Conservation (phyloP, 768 basidiomycete genomes). For the Suillus variegatus region DNA sequence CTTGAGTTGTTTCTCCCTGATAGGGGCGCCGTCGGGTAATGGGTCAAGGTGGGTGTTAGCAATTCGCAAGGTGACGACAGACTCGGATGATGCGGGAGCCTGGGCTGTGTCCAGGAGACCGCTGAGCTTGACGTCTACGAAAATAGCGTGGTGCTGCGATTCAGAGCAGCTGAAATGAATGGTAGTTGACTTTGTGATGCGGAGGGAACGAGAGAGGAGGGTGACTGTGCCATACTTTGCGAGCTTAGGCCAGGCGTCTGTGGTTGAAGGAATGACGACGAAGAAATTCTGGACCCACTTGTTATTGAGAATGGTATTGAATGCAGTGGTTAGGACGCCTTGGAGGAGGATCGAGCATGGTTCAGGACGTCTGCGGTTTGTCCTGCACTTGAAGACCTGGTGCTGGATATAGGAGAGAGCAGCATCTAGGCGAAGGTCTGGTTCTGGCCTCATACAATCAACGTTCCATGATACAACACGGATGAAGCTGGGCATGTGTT, state of each 20-base stretch:
- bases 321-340: constrained; percentile 50
- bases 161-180: constrained; percentile 47
- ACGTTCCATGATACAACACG: constrained; percentile 68
- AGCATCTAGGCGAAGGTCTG: constrained; percentile 40
- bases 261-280: constrained; percentile 48
- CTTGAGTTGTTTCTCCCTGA: constrained; percentile 44
- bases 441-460: constrained; percentile 39
- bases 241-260: constrained; percentile 47
- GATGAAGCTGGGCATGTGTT: constrained; percentile 35
- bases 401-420: constrained; percentile 52
- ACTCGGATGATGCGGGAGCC: constrained; percentile 27
- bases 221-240: constrained; percentile 60
- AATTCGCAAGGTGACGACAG: constrained; percentile 45
- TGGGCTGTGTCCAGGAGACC: neutral
- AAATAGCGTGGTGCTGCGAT: constrained; percentile 50
- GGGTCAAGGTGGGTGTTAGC: constrained; percentile 73
- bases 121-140: constrained; percentile 48
- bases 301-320: constrained; percentile 48
- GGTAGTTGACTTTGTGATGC: constrained; percentile 42
- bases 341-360: constrained; percentile 65
- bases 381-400: constrained; percentile 44
- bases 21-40: constrained; percentile 41
- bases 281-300: constrained; percentile 61
- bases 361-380: constrained; percentile 41
- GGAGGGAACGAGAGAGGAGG: constrained; percentile 52